Evolutionary conservation across 352 stramenopile genomes (phyloP).

Genomic region (Globisporangium iwayamae): DNA sequence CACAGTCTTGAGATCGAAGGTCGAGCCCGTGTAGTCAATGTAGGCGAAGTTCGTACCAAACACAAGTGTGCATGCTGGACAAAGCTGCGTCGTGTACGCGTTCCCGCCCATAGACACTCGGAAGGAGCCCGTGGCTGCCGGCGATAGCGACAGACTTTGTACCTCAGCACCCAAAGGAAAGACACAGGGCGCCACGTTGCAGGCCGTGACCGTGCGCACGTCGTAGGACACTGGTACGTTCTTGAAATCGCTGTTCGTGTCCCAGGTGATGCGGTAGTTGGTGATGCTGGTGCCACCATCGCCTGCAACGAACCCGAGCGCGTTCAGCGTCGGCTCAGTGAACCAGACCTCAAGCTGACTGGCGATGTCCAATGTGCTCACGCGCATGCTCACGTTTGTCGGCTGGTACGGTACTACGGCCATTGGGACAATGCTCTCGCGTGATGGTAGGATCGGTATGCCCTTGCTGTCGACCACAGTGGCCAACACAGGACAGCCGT

Average conservation of each 20-base stretch:
- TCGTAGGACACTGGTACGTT: constrained; percentile 40
- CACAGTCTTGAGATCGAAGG: constrained; percentile 54
- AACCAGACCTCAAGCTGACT: constrained; percentile 81
- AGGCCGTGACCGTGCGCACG: constrained; percentile 47
- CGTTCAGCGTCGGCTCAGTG: constrained; percentile 63
- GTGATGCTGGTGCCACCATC: constrained; percentile 58
- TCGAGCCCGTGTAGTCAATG: constrained; percentile 61
- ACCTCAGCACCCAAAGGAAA: constrained; percentile 91
- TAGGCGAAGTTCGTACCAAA: constrained; percentile 37
- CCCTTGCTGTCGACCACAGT: constrained; percentile 30
- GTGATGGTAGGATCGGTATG: constrained; percentile 9
- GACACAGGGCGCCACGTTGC: constrained; percentile 47
- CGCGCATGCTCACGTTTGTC: constrained; percentile 61
- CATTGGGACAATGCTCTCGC: constrained; percentile 37
- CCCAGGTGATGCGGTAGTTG: constrained; percentile 63
- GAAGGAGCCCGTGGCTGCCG: constrained; percentile 67
- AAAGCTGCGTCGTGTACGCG: constrained; percentile 33
- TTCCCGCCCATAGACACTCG: constrained; percentile 47
- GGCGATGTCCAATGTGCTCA: constrained; percentile 68
- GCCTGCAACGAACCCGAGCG: constrained; percentile 49
- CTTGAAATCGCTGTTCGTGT: constrained; percentile 40
- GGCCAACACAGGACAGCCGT: constrained; percentile 58
- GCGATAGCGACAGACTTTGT: constrained; percentile 84
- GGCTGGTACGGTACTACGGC: constrained; percentile 68
- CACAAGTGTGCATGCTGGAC: constrained; percentile 31